Percentiles rank a stretch among this genome's conserved stretches.
Conservation (phyloP, 192 early-diverging fungal genomes). For the Umbelopsis isabellina region DNA sequence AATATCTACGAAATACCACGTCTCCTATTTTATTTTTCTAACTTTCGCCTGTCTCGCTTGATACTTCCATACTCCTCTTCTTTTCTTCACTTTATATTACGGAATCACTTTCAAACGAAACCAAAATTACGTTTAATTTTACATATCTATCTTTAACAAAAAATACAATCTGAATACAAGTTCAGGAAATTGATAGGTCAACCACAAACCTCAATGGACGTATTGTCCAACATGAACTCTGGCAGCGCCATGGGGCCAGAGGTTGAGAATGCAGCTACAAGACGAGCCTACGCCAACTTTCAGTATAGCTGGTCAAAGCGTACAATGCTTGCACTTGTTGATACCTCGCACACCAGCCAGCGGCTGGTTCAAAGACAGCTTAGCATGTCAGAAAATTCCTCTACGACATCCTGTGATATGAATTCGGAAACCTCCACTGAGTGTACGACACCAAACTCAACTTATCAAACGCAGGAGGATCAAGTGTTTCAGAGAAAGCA, state of each 20-base stretch:
- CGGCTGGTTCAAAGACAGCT: not conserved
- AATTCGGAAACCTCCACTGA: conserved; percentile 10
- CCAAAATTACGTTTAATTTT: not conserved
- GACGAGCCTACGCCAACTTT: conserved; percentile 1
- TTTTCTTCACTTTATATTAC: not conserved
- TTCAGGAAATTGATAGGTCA: too few relatives aligned
- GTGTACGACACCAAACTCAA: conserved; percentile 8
- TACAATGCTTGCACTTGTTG: conserved; percentile 10
- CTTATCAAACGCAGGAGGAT: not conserved
- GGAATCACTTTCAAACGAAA: not conserved
- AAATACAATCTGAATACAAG: not conserved
- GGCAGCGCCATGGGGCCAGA: not conserved
- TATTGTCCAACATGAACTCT: conserved; percentile 17
- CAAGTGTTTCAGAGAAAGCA: conserved; percentile 19
- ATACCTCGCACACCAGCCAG: conserved; percentile 10
- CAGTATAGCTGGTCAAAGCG: conserved; percentile 22
- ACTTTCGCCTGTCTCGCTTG: not conserved
- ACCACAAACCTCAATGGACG: not conserved
- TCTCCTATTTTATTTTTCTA: not conserved
- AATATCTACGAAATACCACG: conserved; percentile 9
- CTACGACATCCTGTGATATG: not conserved
- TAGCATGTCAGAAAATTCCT: conserved; percentile 17
- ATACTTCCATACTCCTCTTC: not conserved
- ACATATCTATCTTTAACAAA: not conserved
- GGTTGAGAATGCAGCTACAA: not conserved